phyloP scores from a whole-genome alignment of 257 asterid genomes.

The Solanum pimpinellifolium region DNA sequence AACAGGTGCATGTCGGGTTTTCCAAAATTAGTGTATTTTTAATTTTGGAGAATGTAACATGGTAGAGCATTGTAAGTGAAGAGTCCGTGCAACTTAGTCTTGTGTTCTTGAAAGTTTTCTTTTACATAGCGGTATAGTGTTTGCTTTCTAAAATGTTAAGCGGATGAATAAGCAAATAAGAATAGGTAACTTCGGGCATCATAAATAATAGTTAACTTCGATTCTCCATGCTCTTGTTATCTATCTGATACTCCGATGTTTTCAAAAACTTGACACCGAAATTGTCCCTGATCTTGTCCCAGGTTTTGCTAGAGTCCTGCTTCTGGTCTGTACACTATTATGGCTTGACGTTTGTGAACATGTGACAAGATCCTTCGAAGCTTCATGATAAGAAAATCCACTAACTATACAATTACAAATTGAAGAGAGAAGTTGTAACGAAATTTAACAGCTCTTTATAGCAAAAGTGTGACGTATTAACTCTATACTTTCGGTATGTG shows the following conservation, averaged over 20 bases:
- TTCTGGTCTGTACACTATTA: neutral
- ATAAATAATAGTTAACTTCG: neutral
- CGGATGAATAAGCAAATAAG: neutral
- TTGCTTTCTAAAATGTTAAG: neutral
- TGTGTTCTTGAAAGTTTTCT: neutral
- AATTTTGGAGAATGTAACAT: neutral
- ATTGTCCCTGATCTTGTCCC: neutral
- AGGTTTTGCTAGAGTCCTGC: neutral
- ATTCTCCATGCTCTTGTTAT: neutral
- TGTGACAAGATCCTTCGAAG: neutral
- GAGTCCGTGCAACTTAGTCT: fast-evolving
- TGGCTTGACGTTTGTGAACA: neutral
- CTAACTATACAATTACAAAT: neutral
- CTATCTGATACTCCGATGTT: neutral
- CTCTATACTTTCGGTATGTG: neutral
- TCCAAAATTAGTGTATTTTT: neutral
- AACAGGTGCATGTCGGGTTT: neutral
- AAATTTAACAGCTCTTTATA: neutral
- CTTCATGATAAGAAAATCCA: neutral
- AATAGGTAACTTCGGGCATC: neutral
- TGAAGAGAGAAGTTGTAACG: neutral
- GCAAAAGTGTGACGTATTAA: neutral
- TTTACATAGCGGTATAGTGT: neutral
- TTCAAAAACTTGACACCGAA: neutral
- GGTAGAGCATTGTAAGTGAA: neutral